phyloP scores from a whole-genome alignment of 352 stramenopile genomes.

The Peronosclerospora sorghi region DNA sequence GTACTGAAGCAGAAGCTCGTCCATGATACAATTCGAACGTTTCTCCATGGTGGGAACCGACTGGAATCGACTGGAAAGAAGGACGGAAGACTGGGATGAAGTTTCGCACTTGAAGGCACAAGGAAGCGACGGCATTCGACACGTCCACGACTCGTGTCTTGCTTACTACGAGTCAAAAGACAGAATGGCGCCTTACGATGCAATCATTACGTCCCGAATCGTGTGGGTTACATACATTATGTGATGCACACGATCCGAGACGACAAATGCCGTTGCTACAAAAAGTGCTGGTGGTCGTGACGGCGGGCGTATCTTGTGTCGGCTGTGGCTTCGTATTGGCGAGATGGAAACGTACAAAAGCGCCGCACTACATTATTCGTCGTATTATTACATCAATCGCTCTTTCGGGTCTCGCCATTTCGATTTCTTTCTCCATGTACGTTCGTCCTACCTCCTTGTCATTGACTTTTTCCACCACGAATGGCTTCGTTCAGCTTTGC shows the following conservation, averaged over 20 bases:
- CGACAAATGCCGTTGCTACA: conserved; percentile 21
- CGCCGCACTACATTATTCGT: conserved; percentile 56
- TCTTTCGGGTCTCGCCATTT: conserved; percentile 43
- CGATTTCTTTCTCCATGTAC: conserved; percentile 53
- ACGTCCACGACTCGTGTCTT: not conserved
- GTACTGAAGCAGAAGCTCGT: conserved; percentile 64
- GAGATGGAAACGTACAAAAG: conserved; percentile 54
- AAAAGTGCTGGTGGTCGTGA: conserved; percentile 39
- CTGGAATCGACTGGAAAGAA: no score
- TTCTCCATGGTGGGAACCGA: no score
- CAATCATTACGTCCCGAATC: conserved; percentile 1
- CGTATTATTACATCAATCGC: conserved; percentile 65
- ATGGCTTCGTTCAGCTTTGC: not conserved
- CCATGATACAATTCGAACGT: conserved; percentile 25
- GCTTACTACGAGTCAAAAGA: conserved; percentile 13
- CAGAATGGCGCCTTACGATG: conserved; percentile 7
- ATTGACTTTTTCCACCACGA: not conserved
- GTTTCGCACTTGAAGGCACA: not conserved
- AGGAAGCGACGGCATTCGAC: conserved; percentile 13
- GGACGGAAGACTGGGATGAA: no score
- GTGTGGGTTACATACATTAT: not conserved
- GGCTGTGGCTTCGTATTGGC: conserved; percentile 59
- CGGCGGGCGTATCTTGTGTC: conserved; percentile 46
- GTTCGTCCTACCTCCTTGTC: conserved; percentile 1
- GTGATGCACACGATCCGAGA: conserved; percentile 1